Evolutionary conservation across 768 basidiomycete genomes (phyloP).

Genomic region (Russula brevipes): DNA sequence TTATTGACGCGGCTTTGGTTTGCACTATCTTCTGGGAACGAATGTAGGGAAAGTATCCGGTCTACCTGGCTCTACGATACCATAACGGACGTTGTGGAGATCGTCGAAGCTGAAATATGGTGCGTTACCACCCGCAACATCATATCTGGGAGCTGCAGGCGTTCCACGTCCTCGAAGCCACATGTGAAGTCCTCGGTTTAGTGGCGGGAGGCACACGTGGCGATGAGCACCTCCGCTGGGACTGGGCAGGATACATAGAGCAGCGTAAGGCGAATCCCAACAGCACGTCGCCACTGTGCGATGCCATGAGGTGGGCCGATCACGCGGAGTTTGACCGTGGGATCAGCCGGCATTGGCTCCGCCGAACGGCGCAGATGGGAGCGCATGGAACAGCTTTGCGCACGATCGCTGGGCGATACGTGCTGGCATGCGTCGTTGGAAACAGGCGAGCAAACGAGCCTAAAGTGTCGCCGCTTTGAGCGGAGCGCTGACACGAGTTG

Average conservation of each 20-base stretch:
- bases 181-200: conserved; percentile 66
- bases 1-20: conserved; percentile 61
- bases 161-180: conserved; percentile 60
- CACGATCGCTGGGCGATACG: conserved; percentile 54
- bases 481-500: not conserved
- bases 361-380: conserved; percentile 41
- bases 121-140: conserved; percentile 35
- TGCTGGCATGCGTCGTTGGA: conserved; percentile 63
- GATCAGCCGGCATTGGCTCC: conserved; percentile 63
- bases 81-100: conserved; percentile 47
- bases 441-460: conserved; percentile 48
- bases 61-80: conserved; percentile 34
- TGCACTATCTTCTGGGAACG: conserved; percentile 45
- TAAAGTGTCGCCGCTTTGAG: not conserved
- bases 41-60: conserved; percentile 25
- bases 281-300: conserved; percentile 31
- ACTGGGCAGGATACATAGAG: conserved; percentile 62
- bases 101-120: conserved; percentile 60
- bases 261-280: conserved; percentile 21
- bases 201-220: conserved; percentile 19
- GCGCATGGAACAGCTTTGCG: conserved; percentile 39
- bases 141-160: conserved; percentile 26
- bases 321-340: conserved; percentile 65
- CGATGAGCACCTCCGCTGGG: conserved; percentile 40
- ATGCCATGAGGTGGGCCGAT: conserved; percentile 58